phyloP scores from a whole-genome alignment of 2,329 filamentous ascomycete species.

The Alternaria infectoria region DNA sequence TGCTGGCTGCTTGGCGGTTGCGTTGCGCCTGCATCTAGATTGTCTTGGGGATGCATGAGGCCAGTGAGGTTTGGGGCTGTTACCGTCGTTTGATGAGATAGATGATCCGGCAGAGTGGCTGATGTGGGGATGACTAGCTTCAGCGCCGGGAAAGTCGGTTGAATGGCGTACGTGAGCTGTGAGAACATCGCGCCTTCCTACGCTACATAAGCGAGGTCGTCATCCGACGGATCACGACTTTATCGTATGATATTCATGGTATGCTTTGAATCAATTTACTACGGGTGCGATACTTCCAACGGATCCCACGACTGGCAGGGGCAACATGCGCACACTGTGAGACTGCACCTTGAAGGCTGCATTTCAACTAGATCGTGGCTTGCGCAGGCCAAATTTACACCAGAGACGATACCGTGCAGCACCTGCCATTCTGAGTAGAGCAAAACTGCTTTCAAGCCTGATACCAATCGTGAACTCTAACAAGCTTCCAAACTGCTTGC shows the following conservation, averaged over 20 bases:
- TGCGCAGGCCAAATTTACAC: no score
- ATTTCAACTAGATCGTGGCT: no score
- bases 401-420: no score
- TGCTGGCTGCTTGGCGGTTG: conserved; percentile 16
- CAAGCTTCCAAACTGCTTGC: no score
- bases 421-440: no score
- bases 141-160: conserved; percentile 12
- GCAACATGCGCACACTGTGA: no score
- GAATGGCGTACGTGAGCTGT: conserved; percentile 2
- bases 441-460: no score
- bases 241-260: neutral
- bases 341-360: no score
- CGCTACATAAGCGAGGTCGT: neutral
- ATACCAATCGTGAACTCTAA: no score
- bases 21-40: conserved; percentile 4
- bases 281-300: no score
- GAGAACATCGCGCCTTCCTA: neutral
- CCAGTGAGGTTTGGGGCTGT: conserved; percentile 1
- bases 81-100: conserved; percentile 3
- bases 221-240: neutral
- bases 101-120: conserved; percentile 15
- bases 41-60: neutral
- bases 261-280: no score
- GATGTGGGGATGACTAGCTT: conserved; percentile 7
- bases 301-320: no score